These are phyloP conservation scores for Didymella segeticola DNA, from an alignment of 2,329 filamentous ascomycete species.

Conservation along the genomic window DNA sequence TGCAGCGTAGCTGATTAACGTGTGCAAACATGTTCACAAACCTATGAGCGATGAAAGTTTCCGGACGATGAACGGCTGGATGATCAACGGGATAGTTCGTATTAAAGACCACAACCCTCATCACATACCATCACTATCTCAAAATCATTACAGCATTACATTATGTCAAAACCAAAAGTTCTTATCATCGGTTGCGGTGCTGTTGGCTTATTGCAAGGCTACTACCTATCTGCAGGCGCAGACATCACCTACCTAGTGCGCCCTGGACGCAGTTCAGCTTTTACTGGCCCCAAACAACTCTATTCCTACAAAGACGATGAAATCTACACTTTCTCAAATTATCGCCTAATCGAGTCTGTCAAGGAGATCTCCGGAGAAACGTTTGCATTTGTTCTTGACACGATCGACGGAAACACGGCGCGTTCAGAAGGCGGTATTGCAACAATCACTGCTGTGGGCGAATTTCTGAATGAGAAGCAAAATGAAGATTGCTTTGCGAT, in stretches of 20 bases:
- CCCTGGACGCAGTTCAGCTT: constrained; percentile 26
- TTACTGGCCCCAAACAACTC: constrained; percentile 23
- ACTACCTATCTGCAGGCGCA: constrained; percentile 24
- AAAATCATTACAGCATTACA: too few species aligned
- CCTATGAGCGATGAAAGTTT: too few species aligned
- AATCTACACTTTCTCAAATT: constrained; percentile 22
- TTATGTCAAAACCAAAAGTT: constrained; percentile 27
- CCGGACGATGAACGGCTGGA: too few species aligned
- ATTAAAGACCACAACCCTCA: too few species aligned
- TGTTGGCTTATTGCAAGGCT: constrained; percentile 29
- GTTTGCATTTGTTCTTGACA: constrained; percentile 30
- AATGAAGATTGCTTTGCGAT: constrained; percentile 16
- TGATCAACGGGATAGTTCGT: too few species aligned
- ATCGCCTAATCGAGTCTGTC: constrained; percentile 26
- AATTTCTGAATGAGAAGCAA: constrained; percentile 17
- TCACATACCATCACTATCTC: too few species aligned
- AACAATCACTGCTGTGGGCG: constrained; percentile 22
- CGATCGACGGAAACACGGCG: constrained; percentile 28
- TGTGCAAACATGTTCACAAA: too few species aligned
- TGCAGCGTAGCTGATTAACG: too few species aligned
- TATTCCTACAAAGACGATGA: constrained; percentile 29
- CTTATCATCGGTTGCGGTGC: constrained; percentile 33
- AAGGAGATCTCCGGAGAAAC: constrained; percentile 21
- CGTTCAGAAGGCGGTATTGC: constrained; percentile 24
- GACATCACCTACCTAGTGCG: constrained; percentile 34